Percentiles rank a stretch among this genome's conserved stretches.
Evolutionary conservation across 2,329 filamentous ascomycete species (phyloP).

Genomic region (Paecilomyces fulvus): DNA sequence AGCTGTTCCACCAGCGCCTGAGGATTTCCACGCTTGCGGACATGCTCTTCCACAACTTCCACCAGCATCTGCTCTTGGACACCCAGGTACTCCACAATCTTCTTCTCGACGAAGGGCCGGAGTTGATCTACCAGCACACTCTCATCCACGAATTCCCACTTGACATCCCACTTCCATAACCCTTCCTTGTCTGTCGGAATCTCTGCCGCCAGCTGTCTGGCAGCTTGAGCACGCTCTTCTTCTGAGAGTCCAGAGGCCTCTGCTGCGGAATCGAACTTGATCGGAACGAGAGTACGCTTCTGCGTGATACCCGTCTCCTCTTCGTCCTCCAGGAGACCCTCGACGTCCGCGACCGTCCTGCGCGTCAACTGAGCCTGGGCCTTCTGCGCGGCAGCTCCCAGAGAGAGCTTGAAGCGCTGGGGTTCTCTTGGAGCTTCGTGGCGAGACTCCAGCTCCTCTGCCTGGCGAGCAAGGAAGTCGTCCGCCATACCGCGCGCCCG

Average conservation of each 20-base stretch:
- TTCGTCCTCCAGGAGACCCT: slow-evolving; percentile 89
- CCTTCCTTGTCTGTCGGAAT: slow-evolving; percentile 82
- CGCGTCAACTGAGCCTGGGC: slow-evolving; percentile 51
- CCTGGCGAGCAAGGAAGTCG: slow-evolving; percentile 79
- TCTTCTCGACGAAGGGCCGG: slow-evolving; percentile 93
- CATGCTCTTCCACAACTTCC: slow-evolving; percentile 80
- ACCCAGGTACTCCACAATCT: slow-evolving; percentile 92
- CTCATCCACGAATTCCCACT: slow-evolving; percentile 86
- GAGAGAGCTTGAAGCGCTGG: slow-evolving; percentile 82
- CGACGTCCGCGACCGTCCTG: slow-evolving; percentile 85
- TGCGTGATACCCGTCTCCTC: slow-evolving; percentile 65
- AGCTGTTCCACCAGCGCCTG: slow-evolving; percentile 75
- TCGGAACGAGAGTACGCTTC: slow-evolving; percentile 70
- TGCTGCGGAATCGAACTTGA: slow-evolving; percentile 66
- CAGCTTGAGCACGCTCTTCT: slow-evolving; percentile 77
- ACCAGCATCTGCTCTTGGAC: slow-evolving; percentile 95
- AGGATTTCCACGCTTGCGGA: slow-evolving; percentile 67
- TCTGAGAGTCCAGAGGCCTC: slow-evolving; percentile 65
- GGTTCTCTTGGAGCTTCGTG: slow-evolving; percentile 44
- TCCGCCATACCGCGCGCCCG: slow-evolving; percentile 78
- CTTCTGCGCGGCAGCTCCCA: slow-evolving; percentile 71
- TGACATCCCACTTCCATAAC: slow-evolving; percentile 85
- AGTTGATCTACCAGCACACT: slow-evolving; percentile 74
- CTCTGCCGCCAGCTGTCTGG: slow-evolving; percentile 73
- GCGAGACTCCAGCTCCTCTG: slow-evolving; percentile 58